Percentiles rank a stretch among this genome's conserved stretches.
Evolutionary conservation across 106 monocot species (phyloP).

Genomic region (Narthecium ossifragum): DNA sequence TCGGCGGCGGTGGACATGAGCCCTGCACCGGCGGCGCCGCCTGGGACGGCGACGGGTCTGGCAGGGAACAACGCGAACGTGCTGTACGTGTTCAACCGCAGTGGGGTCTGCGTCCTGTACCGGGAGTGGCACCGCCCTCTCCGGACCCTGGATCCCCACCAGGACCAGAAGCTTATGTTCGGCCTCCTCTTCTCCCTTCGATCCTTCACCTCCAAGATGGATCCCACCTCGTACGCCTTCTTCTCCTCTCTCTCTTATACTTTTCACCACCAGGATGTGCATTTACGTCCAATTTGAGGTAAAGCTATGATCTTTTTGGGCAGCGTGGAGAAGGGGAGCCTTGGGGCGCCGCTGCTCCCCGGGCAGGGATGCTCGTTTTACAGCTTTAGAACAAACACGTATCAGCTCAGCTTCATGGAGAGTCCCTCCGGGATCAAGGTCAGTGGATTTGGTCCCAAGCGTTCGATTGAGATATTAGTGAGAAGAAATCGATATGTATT

Average conservation of each 20-base stretch:
- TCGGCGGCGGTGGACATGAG: constrained; percentile 37
- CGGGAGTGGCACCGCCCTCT: constrained; percentile 94
- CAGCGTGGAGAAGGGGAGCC: constrained; percentile 80
- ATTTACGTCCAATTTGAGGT: no score
- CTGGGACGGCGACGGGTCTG: constrained; percentile 47
- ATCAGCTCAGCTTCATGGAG: constrained; percentile 94
- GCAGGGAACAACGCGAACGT: constrained; percentile 72
- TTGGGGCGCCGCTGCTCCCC: constrained; percentile 89
- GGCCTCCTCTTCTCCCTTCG: constrained; percentile 98
- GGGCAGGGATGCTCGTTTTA: constrained; percentile 95
- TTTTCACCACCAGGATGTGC: no score
- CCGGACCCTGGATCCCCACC: constrained; percentile 65
- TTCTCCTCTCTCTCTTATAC: not conserved
- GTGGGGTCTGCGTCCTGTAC: constrained; percentile 76
- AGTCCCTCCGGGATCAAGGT: constrained; percentile 96
- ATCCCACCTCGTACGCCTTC: constrained; percentile 61
- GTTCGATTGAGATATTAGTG: not conserved
- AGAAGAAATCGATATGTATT: no score
- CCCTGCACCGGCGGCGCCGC: constrained; percentile 68
- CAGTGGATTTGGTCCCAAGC: not conserved
- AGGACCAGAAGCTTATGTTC: constrained; percentile 99
- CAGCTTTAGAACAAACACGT: constrained; percentile 88
- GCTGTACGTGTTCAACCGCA: constrained; percentile 93
- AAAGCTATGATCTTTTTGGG: no score
- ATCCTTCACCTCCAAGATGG: constrained; percentile 99